Evolutionary conservation across 495 filamentous ascomycete species (phyloP).

Genomic region (Penicillium longicatenatum): DNA sequence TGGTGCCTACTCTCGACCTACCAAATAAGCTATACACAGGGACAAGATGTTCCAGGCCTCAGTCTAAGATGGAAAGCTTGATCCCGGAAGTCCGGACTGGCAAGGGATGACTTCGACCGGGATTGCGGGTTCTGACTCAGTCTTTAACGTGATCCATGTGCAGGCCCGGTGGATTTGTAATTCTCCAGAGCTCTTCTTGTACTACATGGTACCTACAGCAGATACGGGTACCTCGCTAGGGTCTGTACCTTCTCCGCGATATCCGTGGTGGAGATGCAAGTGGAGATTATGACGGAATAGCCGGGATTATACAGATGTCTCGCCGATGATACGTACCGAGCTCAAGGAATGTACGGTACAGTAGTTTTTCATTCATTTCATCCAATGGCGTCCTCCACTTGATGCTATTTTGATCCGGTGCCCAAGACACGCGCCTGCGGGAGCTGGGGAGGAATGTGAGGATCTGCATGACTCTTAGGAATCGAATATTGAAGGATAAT

Average conservation of each 20-base stretch:
- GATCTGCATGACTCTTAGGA: no score
- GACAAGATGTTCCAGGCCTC: background rate
- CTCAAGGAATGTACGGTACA: constrained; percentile 4
- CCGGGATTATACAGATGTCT: background rate
- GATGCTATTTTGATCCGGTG: background rate
- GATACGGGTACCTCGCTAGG: no score
- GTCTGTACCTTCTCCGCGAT: constrained; percentile 1
- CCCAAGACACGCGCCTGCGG: no score
- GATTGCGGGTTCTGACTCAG: constrained; percentile 3
- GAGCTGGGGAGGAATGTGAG: no score
- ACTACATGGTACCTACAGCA: background rate
- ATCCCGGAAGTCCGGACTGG: background rate
- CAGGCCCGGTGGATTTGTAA: background rate
- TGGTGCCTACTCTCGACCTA: background rate
- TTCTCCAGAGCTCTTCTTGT: background rate
- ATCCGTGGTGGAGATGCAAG: background rate
- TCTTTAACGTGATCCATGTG: background rate
- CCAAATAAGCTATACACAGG: background rate
- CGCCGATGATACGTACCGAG: background rate
- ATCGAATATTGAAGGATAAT: no score
- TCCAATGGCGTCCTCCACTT: no score
- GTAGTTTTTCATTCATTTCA: background rate
- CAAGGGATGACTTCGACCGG: background rate
- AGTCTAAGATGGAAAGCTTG: background rate
- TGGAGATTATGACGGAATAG: constrained; percentile 3